Evolutionary conservation across 164 flowering plant genomes (phyloP), one percentile per base, ranked within the genome.

Genomic region (Magnolia sinica): DNA sequence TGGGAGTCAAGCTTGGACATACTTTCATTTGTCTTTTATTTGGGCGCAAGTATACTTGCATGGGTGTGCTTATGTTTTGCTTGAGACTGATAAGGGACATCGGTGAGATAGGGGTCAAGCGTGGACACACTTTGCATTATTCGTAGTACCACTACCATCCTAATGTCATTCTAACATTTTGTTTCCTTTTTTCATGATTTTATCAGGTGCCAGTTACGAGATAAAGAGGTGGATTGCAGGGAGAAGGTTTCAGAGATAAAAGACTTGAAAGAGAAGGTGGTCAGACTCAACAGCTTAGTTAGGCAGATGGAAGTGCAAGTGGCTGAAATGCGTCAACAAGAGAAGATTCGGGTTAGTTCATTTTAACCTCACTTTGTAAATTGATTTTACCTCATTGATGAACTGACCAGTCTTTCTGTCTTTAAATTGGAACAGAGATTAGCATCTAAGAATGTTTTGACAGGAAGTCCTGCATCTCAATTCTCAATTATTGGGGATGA

Each of bases 181-280:
- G 13, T 63, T 37, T 16, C 20, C 45, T 37, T 50, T 27, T 74
- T 16, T 37, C 51, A 37, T 72, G 64, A 61, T 55, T 70, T 77
- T 71, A 0, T 59, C 45, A 96, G 99, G 88, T 96, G 99, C 79
- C 84, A 72, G 72, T 76, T 94, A 75, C 82, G 92, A 37, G 99
- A 94, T 78, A 89, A 82, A 77, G 98, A 94, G 81, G 87, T 87
- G 69, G 86, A 84, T n/a, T 88, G 87, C 75, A 86, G 93, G 84
- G 98, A 94, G 73, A 96, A 90, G 77, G 98, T 91, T 74, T 81
- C 87, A 1, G 87, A 84, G 74, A 86, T 89, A 70, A 87, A 87
- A 79, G 98, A 91, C 45, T 77, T 92, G 73, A 94, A 92, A 78
- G 94, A 88, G 76, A 96, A 90, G 73, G 76, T 96, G 6, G 92